Base-by-base conservation (phyloP, 305 asterid genomes). In the Withania somnifera region DNA sequence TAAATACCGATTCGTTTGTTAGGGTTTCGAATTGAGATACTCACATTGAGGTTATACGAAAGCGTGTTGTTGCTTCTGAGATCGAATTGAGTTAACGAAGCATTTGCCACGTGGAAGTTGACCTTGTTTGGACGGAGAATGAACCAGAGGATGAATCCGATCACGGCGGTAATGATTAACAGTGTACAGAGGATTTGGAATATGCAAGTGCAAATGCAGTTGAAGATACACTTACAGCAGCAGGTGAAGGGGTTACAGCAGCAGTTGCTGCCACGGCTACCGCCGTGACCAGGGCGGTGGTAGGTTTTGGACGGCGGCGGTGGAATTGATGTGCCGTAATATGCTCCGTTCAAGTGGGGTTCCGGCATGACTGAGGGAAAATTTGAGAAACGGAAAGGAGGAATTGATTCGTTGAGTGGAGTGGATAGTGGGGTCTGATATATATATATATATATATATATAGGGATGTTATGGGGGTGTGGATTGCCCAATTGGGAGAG, bases 261-360 rank as follows among this genome's bases (percentile, higher is more conserved):
- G 50, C 96, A 89, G 5, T 91, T 64, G 14, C 89, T 84, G 81
- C 67, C 67, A 5, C 90, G 89, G 80, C 91, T 85, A 28, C 97
- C 86, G 9, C 90, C 90, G 87, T 93, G 91, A 91, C 83, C 17
- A 2, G 77, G 82, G 11, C 42, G 83, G 80, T 19, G 88, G 85
- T 80, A 80, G 52, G 78, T 10, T 47, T 80, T 80, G 7, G 89
- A 5, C 68, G 92, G 91, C 80, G 95, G 92, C 80, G 95, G 92
- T 1, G 96, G 96, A 47, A 93, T 83, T 42, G 93, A 85, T 1
- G 97, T 97, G 66, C 98, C 97, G 87, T 93, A 94, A 85, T 91
- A 94, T 68, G 96, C 95, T 60, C 97, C 98, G 88, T 93, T 93
- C 76, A 94, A 85, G 34, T 88, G 90, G 38, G 92, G 85, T 83